These are phyloP conservation scores for Peronospora belbahrii DNA, from an alignment of 352 stramenopile genomes.

Conservation along the genomic window DNA sequence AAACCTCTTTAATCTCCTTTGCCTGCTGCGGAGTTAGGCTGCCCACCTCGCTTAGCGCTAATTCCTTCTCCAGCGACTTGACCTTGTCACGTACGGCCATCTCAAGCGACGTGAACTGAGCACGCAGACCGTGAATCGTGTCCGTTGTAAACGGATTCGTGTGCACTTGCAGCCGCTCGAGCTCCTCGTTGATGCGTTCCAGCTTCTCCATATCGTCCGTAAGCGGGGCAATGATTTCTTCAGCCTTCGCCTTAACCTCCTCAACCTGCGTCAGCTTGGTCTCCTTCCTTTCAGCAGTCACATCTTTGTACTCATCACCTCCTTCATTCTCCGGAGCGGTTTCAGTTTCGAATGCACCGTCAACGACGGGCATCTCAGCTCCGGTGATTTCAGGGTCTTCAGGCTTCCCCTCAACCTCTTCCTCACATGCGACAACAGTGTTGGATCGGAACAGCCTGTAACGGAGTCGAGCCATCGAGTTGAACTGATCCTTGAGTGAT, in stretches of 20 bases:
- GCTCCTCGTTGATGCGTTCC: constrained; percentile 74
- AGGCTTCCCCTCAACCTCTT: constrained; percentile 29
- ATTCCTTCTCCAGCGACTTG: constrained; percentile 85
- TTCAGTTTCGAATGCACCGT: constrained; percentile 7
- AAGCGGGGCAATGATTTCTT: constrained; percentile 38
- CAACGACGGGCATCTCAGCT: constrained; percentile 14
- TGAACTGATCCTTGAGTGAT: constrained; percentile 68
- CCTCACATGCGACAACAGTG: constrained; percentile 34
- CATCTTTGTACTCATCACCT: constrained; percentile 20
- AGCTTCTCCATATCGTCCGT: constrained; percentile 77
- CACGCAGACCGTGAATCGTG: constrained; percentile 83
- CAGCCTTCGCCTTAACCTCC: constrained; percentile 21
- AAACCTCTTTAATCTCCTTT: constrained; percentile 86
- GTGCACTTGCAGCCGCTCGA: constrained; percentile 79
- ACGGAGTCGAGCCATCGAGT: constrained; percentile 66
- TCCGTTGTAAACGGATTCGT: constrained; percentile 87
- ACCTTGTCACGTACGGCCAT: constrained; percentile 72
- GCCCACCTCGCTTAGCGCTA: constrained; percentile 76
- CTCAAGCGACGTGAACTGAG: constrained; percentile 78
- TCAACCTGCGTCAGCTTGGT: constrained; percentile 16
- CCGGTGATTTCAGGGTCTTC: constrained; percentile 30
- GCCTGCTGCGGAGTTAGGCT: constrained; percentile 79
- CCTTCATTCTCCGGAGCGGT: constrained; percentile 24
- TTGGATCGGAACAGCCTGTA: constrained; percentile 62
- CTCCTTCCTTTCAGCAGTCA: constrained; percentile 8